phyloP scores from a whole-genome alignment of 495 filamentous ascomycete species.

The Aspergillus mulundensis region DNA sequence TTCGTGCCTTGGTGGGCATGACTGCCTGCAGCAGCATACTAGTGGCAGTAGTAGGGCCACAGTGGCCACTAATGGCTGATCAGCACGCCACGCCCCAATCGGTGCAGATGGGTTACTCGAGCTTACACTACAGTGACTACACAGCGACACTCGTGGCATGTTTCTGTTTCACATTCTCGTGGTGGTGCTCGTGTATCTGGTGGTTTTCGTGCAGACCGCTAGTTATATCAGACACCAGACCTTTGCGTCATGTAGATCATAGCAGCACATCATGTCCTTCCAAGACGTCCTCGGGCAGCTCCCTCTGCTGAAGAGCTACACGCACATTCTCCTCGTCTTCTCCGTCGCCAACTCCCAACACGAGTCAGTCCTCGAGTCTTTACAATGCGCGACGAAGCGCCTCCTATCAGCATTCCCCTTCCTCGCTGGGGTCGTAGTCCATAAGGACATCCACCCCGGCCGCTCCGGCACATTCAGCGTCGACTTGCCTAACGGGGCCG shows the following conservation, averaged over 20 bases:
- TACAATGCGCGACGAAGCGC: constrained; percentile 24
- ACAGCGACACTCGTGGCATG: background rate
- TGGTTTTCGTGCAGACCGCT: background rate
- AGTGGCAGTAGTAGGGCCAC: background rate
- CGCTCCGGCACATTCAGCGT: constrained; percentile 29
- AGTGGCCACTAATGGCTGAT: background rate
- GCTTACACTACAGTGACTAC: background rate
- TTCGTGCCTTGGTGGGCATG: background rate
- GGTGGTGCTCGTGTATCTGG: background rate
- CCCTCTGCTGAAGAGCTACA: constrained; percentile 37
- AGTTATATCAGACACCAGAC: background rate
- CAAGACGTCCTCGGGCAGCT: constrained; percentile 37
- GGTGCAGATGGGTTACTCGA: background rate
- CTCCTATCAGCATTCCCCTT: constrained; percentile 29
- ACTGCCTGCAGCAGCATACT: background rate
- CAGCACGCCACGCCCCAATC: background rate
- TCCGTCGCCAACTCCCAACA: constrained; percentile 15
- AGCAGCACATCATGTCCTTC: background rate
- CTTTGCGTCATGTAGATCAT: too few relatives aligned
- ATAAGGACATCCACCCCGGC: constrained; percentile 14
- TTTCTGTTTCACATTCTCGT: background rate
- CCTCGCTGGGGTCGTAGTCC: constrained; percentile 29
- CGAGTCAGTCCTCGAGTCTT: constrained; percentile 14
- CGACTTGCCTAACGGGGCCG: background rate
- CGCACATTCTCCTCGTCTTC: constrained; percentile 30